phyloP scores from a whole-genome alignment of 768 basidiomycete species.

The Xerocomellus dryophilus region DNA sequence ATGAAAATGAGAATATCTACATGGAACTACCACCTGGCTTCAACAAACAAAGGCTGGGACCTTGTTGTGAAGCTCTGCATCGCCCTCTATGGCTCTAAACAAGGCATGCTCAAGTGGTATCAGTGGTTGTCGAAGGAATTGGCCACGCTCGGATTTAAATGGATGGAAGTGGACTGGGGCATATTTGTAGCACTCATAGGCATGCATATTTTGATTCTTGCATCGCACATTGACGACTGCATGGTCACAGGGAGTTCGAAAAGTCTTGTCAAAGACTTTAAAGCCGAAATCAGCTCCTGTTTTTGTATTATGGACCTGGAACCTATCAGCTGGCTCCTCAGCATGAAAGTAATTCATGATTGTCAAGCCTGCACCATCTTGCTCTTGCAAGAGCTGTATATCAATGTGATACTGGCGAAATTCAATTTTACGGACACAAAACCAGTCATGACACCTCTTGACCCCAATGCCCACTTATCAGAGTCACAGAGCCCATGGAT shows the following conservation, averaged over 20 bases:
- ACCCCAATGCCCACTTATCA: neutral
- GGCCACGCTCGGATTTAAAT: neutral
- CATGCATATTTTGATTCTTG: neutral
- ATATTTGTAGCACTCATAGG: neutral
- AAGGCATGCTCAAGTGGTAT: neutral
- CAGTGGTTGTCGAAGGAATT: neutral
- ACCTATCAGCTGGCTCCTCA: neutral
- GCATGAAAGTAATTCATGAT: neutral
- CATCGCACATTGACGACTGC: neutral
- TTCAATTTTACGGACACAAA: too few relatives aligned
- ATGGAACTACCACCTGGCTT: too few relatives aligned
- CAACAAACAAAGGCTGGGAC: neutral
- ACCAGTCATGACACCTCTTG: neutral
- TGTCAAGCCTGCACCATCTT: neutral
- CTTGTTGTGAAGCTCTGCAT: neutral
- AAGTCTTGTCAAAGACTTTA: neutral
- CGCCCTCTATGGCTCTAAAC: neutral
- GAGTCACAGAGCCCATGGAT: neutral
- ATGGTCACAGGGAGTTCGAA: neutral
- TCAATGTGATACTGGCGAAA: too few relatives aligned
- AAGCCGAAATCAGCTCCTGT: neutral
- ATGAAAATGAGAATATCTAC: too few relatives aligned
- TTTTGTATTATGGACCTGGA: neutral
- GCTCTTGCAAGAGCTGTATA: neutral
- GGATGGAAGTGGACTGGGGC: neutral